A percentile compares a stretch with the other conserved stretches of the same genome.
Conservation (phyloP, 2,329 filamentous ascomycete genomes). For the Fusarium solani-melongenae region DNA sequence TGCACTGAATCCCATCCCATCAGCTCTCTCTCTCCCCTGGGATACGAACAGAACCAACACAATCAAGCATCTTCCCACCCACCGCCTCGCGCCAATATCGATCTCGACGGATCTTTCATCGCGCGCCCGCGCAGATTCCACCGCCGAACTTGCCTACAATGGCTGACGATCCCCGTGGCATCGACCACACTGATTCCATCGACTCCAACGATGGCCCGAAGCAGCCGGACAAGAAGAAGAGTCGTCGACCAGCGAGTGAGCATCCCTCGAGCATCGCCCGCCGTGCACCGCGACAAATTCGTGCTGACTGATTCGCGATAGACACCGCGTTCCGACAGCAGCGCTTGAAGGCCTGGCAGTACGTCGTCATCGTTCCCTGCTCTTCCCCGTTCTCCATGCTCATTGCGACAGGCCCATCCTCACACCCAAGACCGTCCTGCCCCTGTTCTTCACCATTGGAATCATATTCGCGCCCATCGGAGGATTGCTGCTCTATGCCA, state of each 20-base stretch:
- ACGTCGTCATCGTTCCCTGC: constrained; percentile 51
- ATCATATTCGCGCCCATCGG: constrained; percentile 95
- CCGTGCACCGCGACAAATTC: constrained; percentile 6
- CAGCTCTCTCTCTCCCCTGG: constrained; percentile 16
- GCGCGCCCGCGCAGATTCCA: constrained; percentile 28
- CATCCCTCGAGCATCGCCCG: constrained; percentile 47
- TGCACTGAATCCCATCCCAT: constrained; percentile 22
- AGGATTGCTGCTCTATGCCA: constrained; percentile 86
- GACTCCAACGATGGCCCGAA: constrained; percentile 64
- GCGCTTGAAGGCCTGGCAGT: constrained; percentile 98
- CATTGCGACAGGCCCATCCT: constrained; percentile 80
- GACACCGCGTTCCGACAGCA: constrained; percentile 98
- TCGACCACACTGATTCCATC: constrained; percentile 64
- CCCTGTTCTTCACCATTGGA: constrained; percentile 90
- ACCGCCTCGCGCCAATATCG: constrained; percentile 12
- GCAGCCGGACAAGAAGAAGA: constrained; percentile 83
- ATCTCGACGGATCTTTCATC: constrained; percentile 4
- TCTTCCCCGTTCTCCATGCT: constrained; percentile 44
- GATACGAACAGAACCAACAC: constrained; percentile 13
- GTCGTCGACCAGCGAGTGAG: constrained; percentile 87
- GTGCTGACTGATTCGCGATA: constrained; percentile 52
- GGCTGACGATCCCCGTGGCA: constrained; percentile 59
- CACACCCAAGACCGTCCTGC: constrained; percentile 92
- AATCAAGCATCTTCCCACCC: constrained; percentile 7
- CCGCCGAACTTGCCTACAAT: constrained; percentile 50